Conservation (phyloP, 2,329 filamentous ascomycete species). For the Chaetomium sp. region DNA sequence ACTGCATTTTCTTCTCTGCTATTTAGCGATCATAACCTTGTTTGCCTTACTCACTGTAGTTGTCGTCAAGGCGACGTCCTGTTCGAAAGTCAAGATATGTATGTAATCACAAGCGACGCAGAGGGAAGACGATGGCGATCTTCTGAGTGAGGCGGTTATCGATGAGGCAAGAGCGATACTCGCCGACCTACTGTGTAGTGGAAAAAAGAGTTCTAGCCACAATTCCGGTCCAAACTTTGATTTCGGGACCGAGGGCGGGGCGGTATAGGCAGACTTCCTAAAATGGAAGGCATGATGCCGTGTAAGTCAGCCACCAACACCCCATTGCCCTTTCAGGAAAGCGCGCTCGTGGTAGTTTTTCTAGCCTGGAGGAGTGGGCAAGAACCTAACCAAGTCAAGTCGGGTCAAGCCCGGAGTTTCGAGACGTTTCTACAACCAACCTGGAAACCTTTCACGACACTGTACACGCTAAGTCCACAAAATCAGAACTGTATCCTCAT, state of each 20-base stretch:
- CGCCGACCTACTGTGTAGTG: too few relatives aligned
- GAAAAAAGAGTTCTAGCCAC: background rate
- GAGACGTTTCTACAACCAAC: too few relatives aligned
- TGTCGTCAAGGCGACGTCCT: background rate
- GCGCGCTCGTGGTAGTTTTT: background rate
- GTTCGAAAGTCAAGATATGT: background rate
- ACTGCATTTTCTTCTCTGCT: too few relatives aligned
- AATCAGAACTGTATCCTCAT: background rate
- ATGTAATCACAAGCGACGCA: background rate
- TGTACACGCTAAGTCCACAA: too few relatives aligned
- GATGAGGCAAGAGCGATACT: background rate
- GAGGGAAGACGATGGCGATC: too few relatives aligned
- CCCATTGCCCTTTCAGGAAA: background rate
- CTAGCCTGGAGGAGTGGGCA: too few relatives aligned
- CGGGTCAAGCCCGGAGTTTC: too few relatives aligned
- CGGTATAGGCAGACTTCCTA: background rate
- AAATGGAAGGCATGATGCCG: conserved; percentile 11
- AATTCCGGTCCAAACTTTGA: background rate
- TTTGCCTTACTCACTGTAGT: too few relatives aligned
- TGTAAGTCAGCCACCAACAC: conserved; percentile 8
- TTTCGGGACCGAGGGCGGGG: background rate
- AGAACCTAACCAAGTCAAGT: too few relatives aligned
- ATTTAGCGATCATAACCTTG: too few relatives aligned
- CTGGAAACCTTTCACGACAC: too few relatives aligned
- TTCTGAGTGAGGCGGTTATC: background rate